Evolutionary conservation across 768 basidiomycete genomes (phyloP).

Genomic region (Leccinellum luteum): DNA sequence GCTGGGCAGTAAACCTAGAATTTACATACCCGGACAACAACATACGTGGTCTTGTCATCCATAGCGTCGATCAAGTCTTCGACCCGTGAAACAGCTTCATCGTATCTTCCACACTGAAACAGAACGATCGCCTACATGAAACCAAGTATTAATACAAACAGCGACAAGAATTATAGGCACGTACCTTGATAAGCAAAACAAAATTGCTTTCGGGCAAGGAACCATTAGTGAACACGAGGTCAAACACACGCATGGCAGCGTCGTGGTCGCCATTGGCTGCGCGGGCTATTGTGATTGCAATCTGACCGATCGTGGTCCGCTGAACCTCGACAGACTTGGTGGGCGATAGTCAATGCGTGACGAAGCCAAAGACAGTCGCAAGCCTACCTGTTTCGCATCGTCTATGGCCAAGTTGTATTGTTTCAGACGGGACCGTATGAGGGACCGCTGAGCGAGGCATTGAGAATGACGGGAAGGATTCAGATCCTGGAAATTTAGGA

Average conservation of each 20-base stretch:
- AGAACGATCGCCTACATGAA: slow-evolving; percentile 3
- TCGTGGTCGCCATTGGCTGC: slow-evolving; percentile 2
- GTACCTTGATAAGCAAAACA: slow-evolving; percentile 14
- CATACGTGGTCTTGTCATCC: background rate
- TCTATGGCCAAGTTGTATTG: background rate
- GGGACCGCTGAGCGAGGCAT: background rate
- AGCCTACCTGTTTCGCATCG: slow-evolving; percentile 3
- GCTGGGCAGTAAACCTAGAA: rapidly evolving
- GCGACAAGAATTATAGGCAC: rapidly evolving
- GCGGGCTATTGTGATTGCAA: slow-evolving; percentile 3
- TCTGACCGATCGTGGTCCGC: slow-evolving; percentile 6
- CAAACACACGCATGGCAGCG: slow-evolving; percentile 1
- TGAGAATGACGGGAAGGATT: background rate
- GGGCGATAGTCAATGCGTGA: background rate
- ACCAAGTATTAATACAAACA: background rate
- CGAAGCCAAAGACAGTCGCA: no score
- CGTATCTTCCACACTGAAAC: slow-evolving; percentile 6
- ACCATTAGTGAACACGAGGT: slow-evolving; percentile 7
- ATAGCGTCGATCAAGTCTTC: background rate
- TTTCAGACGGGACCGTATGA: background rate
- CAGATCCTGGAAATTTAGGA: background rate
- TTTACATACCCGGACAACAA: slow-evolving; percentile 3
- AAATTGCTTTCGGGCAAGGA: background rate
- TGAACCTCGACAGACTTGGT: slow-evolving; percentile 7
- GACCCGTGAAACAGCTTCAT: slow-evolving; percentile 1